Conservation (phyloP, 805 yeast genomes). For the Cyberlindnera bimundalis region DNA sequence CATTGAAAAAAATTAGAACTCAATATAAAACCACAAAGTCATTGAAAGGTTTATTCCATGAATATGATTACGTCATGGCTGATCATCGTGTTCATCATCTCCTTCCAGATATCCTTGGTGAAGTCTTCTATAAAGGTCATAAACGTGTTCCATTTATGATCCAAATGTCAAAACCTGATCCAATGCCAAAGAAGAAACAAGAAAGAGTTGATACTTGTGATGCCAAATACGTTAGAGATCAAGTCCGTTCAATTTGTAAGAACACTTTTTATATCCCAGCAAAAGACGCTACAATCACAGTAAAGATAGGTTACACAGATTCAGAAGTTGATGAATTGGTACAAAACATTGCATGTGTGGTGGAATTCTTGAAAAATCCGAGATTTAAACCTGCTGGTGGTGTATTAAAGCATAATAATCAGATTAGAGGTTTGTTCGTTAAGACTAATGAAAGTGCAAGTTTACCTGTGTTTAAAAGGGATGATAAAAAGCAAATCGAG, state of each 20-base stretch:
- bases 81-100: conserved; percentile 66
- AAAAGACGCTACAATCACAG: conserved; percentile 56
- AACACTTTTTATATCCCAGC: conserved; percentile 63
- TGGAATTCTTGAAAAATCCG: conserved; percentile 44
- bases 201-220: conserved; percentile 59
- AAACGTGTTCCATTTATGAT: conserved; percentile 67
- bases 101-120: conserved; percentile 55
- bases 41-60: conserved; percentile 48
- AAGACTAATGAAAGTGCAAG: conserved; percentile 67
- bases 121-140: conserved; percentile 57
- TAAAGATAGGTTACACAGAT: conserved; percentile 56
- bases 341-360: conserved; percentile 50
- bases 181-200: conserved; percentile 34
- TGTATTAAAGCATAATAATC: conserved; percentile 41
- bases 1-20: conserved; percentile 47
- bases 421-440: conserved; percentile 50
- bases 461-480: conserved; percentile 46
- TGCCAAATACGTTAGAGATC: conserved; percentile 58
- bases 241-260: conserved; percentile 59
- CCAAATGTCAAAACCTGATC: conserved; percentile 43
- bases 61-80: conserved; percentile 63
- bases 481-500: not conserved
- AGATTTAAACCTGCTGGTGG: conserved; percentile 56
- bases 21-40: conserved; percentile 41
- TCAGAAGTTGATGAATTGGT: conserved; percentile 41